Conservation (phyloP, 345 rosid genomes). For the Draba incana region DNA sequence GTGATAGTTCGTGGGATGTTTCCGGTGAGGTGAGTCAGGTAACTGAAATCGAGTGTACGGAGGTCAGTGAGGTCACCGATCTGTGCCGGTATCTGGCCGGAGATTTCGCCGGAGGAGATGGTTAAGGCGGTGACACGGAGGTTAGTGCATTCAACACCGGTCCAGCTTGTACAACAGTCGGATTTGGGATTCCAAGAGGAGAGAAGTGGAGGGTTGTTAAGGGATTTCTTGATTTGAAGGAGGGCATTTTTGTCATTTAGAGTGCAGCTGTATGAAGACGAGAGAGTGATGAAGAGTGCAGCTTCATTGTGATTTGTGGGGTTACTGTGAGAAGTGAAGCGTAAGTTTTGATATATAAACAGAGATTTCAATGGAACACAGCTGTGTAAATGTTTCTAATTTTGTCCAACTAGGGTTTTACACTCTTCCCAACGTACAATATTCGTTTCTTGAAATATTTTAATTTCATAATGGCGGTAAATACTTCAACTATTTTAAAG, state of each 20-base stretch:
- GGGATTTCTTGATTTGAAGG: conserved; percentile 57
- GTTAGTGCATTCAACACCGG: conserved; percentile 59
- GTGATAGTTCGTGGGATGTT: conserved; percentile 59
- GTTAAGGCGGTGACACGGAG: conserved; percentile 59
- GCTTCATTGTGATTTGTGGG: conserved; percentile 32
- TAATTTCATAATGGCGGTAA: background rate
- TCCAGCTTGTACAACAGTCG: conserved; percentile 75
- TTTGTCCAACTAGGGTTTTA: background rate
- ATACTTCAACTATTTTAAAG: background rate
- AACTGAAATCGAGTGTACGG: conserved; percentile 49
- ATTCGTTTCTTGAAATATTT: background rate
- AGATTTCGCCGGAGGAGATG: conserved; percentile 55
- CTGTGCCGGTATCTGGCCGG: conserved; percentile 57
- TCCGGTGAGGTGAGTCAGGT: conserved; percentile 63
- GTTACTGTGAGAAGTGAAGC: background rate
- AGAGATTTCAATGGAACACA: conserved; percentile 32
- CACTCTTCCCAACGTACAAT: conserved; percentile 32
- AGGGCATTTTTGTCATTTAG: conserved; percentile 60
- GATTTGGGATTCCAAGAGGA: conserved; percentile 68
- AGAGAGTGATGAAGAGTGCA: conserved; percentile 32
- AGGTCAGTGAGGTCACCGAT: conserved; percentile 72
- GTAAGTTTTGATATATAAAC: conserved; percentile 7
- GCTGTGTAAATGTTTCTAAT: conserved; percentile 20
- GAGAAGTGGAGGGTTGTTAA: conserved; percentile 62
- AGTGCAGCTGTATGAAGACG: conserved; percentile 49